Evolutionary conservation across 2,329 filamentous ascomycete species (phyloP).

Genomic region (Talaromyces sp.): DNA sequence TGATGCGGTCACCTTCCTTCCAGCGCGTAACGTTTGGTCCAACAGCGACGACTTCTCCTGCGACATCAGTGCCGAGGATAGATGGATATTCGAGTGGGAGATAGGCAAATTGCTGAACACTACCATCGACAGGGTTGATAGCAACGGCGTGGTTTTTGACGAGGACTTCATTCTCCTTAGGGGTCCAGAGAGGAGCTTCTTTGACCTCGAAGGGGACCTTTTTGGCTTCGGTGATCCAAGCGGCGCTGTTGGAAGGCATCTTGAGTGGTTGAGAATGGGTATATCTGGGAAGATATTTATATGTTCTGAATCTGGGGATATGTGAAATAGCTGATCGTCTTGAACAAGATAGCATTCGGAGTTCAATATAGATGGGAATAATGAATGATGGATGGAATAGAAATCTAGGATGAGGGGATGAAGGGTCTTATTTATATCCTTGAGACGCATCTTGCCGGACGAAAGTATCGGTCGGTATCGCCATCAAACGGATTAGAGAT

Average conservation of each 20-base stretch:
- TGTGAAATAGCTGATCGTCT: not conserved
- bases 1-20: slow-evolving; percentile 27
- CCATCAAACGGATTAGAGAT: not conserved
- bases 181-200: not conserved
- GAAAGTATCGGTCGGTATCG: not conserved
- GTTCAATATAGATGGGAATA: too few relatives aligned
- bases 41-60: slow-evolving; percentile 24
- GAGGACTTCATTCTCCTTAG: slow-evolving; percentile 21
- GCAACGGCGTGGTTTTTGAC: slow-evolving; percentile 25
- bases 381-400: not conserved
- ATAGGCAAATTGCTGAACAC: slow-evolving; percentile 26
- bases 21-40: slow-evolving; percentile 18
- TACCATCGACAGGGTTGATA: slow-evolving; percentile 32
- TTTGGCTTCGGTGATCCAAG: slow-evolving; percentile 21
- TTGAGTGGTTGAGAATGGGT: not conserved
- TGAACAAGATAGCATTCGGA: not conserved
- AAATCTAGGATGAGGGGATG: not conserved
- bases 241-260: slow-evolving; percentile 22
- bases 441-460: not conserved
- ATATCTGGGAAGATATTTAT: not conserved
- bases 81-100: slow-evolving; percentile 24
- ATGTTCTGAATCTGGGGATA: not conserved
- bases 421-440: not conserved
- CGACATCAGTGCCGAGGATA: slow-evolving; percentile 27
- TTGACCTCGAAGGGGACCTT: slow-evolving; percentile 2